These are phyloP conservation scores for Aspergillus ibericus DNA, from an alignment of 2,329 filamentous ascomycete species.

Conservation along the genomic window DNA sequence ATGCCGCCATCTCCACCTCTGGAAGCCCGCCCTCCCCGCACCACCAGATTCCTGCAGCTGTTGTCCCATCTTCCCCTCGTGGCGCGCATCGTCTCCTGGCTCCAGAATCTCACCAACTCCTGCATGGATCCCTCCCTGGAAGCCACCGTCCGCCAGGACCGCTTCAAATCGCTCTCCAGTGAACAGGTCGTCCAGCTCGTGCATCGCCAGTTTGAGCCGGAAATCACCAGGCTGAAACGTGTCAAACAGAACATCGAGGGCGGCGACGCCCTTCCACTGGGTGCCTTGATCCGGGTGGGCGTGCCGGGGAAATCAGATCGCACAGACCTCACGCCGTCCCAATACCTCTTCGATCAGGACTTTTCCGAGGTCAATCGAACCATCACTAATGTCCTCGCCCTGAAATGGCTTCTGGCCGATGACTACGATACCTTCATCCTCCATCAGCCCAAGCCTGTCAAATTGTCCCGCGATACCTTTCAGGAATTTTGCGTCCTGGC, in stretches of 20 bases:
- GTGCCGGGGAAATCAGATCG: background rate
- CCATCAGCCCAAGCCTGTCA: constrained; percentile 25
- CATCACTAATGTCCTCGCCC: constrained; percentile 35
- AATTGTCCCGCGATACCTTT: constrained; percentile 32
- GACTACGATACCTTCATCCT: constrained; percentile 36
- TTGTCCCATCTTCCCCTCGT: too few species aligned
- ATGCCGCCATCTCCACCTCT: too few species aligned
- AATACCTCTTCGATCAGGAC: constrained; percentile 19
- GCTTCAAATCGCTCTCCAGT: background rate
- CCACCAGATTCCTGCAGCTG: too few species aligned
- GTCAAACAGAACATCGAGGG: background rate
- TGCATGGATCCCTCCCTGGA: too few species aligned
- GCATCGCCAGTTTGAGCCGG: background rate
- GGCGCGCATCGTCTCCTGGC: too few species aligned
- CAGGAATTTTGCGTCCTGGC: constrained; percentile 19
- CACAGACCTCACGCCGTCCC: constrained; percentile 4
- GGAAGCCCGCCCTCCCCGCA: too few species aligned
- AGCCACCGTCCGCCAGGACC: too few species aligned
- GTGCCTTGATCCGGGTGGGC: background rate
- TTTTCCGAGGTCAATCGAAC: constrained; percentile 44
- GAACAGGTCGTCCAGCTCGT: background rate
- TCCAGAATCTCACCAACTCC: too few species aligned
- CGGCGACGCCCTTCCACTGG: background rate
- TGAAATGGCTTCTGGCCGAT: constrained; percentile 40
- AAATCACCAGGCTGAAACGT: background rate